Base-by-base conservation (phyloP, 352 stramenopile genomes). In the Pseudoperonospora humuli region DNA sequence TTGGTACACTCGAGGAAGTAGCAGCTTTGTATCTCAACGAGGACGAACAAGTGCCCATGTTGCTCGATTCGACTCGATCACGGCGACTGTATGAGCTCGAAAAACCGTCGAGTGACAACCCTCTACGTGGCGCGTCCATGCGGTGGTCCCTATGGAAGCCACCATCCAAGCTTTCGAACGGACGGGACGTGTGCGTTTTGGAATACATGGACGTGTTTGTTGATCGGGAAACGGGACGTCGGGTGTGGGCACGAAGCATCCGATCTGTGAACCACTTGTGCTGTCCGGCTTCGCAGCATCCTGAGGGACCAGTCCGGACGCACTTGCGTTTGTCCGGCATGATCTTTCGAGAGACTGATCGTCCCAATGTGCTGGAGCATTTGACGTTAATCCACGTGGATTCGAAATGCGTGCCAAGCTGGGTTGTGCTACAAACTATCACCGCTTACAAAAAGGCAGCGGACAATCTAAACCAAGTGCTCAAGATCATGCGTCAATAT, bases 151-250 rank as follows among this genome's bases (percentile, higher is more conserved):
- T 70, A 13, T 82, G 69, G 65, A 81, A 78, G 34, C 54, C 60
- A 9, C 69, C 70, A 23, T 66, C 61, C 20, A 75, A 50, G 50
- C 53, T 80, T 15, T 65, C 80, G 25, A 55, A 61, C 15, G 64
- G 72, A 33, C 62, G 71, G 24, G 75, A 86, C 50, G 31, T 84
- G 32, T 61, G 76, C 20, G 77, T 70, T 36, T 35, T 83, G 27
- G 75, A 86, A 44, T 71, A 64, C 50, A 84, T 85, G 70, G 65
- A 86, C 47, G 61, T 65, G 44, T 89, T 86, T 47, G 54, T 72
- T 20, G 74, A 86, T 49, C 60, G 49, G 21, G 68, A 63, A 38
- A 72, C 65, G 8, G 74, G 72, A 5, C 57, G 62, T 32, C 73
- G 70, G 14, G 72, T 77, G 25, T 89, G 77, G 77, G 74, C 75